phyloP scores from a whole-genome alignment of 2,329 filamentous ascomycete genomes.

The Penicillium sp. region DNA sequence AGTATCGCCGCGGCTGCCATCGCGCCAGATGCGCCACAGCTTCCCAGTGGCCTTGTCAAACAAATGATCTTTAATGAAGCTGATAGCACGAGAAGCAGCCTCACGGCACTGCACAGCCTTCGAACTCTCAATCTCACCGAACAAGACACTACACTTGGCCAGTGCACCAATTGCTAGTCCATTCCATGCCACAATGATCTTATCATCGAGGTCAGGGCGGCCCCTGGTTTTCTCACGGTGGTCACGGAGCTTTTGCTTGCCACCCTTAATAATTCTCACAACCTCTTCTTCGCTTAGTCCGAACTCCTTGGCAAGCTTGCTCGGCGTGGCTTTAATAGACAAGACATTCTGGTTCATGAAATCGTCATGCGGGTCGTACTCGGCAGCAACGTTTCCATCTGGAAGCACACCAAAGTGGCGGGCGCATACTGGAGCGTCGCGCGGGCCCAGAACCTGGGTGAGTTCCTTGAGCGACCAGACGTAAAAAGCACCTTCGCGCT shows the following conservation, averaged over 20 bases:
- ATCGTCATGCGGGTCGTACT: slow-evolving; percentile 87
- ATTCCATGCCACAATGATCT: slow-evolving; percentile 85
- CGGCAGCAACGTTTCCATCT: slow-evolving; percentile 81
- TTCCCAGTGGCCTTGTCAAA: slow-evolving; percentile 66
- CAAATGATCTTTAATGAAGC: slow-evolving; percentile 72
- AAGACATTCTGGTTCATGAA: slow-evolving; percentile 93
- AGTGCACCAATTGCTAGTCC: slow-evolving; percentile 83
- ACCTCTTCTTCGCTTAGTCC: slow-evolving; percentile 71
- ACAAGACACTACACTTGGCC: slow-evolving; percentile 69
- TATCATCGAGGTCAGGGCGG: slow-evolving; percentile 79
- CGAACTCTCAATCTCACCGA: slow-evolving; percentile 62
- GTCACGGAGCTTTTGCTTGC: slow-evolving; percentile 67
- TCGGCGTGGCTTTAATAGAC: slow-evolving; percentile 66
- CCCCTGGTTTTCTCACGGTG: slow-evolving; percentile 75
- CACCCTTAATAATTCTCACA: slow-evolving; percentile 65
- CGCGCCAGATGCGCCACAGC: slow-evolving; percentile 74
- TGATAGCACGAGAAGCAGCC: slow-evolving; percentile 68
- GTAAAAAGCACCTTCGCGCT: slow-evolving; percentile 90
- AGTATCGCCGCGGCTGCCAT: slow-evolving; percentile 63
- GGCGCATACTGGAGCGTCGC: slow-evolving; percentile 72
- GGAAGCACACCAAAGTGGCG: slow-evolving; percentile 81
- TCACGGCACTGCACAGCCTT: slow-evolving; percentile 63
- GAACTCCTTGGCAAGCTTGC: slow-evolving; percentile 73
- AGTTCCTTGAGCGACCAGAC: slow-evolving; percentile 91
- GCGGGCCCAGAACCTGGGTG: slow-evolving; percentile 69